phyloP scores from a whole-genome alignment of 345 rosid species.

The Pugionium cornutum region DNA sequence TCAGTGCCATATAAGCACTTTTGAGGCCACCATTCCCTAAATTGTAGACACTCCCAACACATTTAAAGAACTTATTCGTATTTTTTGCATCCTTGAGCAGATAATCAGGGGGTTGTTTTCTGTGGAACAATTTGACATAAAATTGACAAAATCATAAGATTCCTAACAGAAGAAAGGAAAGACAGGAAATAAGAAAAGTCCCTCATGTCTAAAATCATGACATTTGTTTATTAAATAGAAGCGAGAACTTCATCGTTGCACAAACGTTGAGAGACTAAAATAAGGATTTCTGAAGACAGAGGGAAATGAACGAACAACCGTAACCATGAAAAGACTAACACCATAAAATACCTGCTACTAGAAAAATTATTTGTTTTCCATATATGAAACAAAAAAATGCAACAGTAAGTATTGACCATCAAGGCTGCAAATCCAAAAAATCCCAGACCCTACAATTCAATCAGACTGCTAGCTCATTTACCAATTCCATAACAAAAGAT shows the following conservation, averaged over 20 bases:
- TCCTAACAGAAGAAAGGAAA: neutral
- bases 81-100: constrained; percentile 90
- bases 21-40: constrained; percentile 58
- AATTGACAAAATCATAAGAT: constrained; percentile 19
- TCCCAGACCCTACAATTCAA: constrained; percentile 7
- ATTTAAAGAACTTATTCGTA: constrained; percentile 86
- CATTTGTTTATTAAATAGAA: constrained; percentile 11
- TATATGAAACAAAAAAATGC: constrained; percentile 21
- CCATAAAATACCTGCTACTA: neutral
- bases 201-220: constrained; percentile 13
- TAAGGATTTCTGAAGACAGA: constrained; percentile 13
- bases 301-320: constrained; percentile 5
- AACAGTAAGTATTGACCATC: constrained; percentile 15
- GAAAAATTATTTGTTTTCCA: neutral
- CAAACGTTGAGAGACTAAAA: constrained; percentile 19
- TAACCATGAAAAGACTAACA: constrained; percentile 11
- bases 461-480: constrained; percentile 5
- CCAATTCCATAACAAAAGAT: constrained; percentile 27
- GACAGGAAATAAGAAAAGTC: constrained; percentile 13
- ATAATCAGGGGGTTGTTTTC: constrained; percentile 96
- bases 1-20: constrained; percentile 73
- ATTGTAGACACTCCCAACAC: constrained; percentile 77
- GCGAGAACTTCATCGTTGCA: constrained; percentile 17
- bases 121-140: constrained; percentile 46
- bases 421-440: constrained; percentile 12